Conservation (phyloP, 2,329 filamentous ascomycete species). For the Aspergillus ibericus region DNA sequence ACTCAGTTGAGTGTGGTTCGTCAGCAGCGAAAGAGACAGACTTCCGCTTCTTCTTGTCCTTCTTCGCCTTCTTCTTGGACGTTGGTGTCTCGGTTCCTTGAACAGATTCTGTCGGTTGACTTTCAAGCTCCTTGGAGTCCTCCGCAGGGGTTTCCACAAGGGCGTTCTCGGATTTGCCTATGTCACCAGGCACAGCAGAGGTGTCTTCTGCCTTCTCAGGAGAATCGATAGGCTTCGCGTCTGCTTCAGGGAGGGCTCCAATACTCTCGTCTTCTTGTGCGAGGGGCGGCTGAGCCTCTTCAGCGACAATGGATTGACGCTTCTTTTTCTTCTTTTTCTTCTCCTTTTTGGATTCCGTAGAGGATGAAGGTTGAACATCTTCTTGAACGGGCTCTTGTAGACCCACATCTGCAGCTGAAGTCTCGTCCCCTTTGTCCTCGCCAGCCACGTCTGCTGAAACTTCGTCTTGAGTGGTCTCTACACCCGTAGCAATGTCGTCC, state of each 20-base stretch:
- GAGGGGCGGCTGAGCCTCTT: background rate
- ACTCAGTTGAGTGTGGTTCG: constrained; percentile 13
- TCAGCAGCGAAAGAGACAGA: constrained; percentile 28
- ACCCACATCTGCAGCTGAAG: constrained; percentile 1
- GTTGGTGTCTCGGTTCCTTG: constrained; percentile 18
- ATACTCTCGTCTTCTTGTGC: background rate
- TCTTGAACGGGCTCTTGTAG: constrained; percentile 8
- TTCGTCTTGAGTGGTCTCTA: background rate
- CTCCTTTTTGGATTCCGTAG: constrained; percentile 26
- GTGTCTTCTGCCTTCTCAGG: background rate
- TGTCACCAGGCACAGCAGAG: background rate
- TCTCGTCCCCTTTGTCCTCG: background rate
- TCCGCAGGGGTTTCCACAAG: background rate
- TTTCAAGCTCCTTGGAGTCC: constrained; percentile 5
- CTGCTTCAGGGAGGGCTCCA: background rate
- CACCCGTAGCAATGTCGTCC: background rate
- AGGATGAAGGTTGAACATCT: constrained; percentile 15
- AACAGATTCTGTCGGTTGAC: background rate
- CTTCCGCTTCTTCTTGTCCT: constrained; percentile 35
- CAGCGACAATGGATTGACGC: constrained; percentile 5
- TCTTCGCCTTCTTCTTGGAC: constrained; percentile 44
- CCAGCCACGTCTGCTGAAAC: background rate
- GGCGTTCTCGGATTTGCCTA: background rate
- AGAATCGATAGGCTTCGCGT: background rate
- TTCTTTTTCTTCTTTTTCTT: constrained; percentile 28